These are phyloP conservation scores for Friedmanniomyces endolithicus DNA, from an alignment of 495 filamentous ascomycete species.

Conservation along the genomic window DNA sequence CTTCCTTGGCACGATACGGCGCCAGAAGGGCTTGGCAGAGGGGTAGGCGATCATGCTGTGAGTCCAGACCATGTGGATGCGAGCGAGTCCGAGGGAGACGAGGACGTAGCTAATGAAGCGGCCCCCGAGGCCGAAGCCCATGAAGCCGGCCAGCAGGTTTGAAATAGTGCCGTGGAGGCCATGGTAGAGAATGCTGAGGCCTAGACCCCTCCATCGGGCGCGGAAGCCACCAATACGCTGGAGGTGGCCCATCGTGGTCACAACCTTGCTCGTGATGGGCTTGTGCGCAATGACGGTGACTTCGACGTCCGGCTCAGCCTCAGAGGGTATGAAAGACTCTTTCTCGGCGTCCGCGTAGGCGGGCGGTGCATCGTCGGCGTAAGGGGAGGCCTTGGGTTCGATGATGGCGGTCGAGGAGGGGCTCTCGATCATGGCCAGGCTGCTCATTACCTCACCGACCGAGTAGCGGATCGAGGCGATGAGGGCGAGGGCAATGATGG, in stretches of 20 bases:
- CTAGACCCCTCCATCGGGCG: conserved; percentile 48
- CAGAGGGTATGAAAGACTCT: conserved; percentile 18
- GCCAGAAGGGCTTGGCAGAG: conserved; percentile 38
- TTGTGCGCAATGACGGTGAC: conserved; percentile 30
- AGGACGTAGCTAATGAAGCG: conserved; percentile 30
- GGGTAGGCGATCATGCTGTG: conserved; percentile 49
- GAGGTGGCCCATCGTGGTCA: conserved; percentile 46
- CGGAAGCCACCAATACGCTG: conserved; percentile 39
- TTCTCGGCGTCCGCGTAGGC: conserved; percentile 28
- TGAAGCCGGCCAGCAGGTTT: conserved; percentile 25
- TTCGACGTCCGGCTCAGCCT: conserved; percentile 20
- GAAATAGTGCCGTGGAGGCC: conserved; percentile 19
- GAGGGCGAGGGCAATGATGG: conserved; percentile 18
- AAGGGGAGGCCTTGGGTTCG: conserved; percentile 29
- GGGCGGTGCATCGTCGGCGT: conserved; percentile 6
- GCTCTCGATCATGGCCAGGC: conserved; percentile 50
- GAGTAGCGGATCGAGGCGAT: conserved; percentile 40
- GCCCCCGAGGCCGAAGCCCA: conserved; percentile 27
- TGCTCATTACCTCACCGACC: conserved; percentile 44
- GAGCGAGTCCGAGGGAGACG: conserved; percentile 35
- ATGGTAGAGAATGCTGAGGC: conserved; percentile 32
- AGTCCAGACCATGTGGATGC: conserved; percentile 45
- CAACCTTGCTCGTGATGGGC: conserved; percentile 50
- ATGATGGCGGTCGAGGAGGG: conserved; percentile 46
- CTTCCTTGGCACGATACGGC: conserved; percentile 36